Percentiles rank a stretch among this genome's conserved stretches.
These are phyloP conservation scores for Orbilia oligospora DNA, from an alignment of 2,329 filamentous ascomycete species.

Conservation along the genomic window DNA sequence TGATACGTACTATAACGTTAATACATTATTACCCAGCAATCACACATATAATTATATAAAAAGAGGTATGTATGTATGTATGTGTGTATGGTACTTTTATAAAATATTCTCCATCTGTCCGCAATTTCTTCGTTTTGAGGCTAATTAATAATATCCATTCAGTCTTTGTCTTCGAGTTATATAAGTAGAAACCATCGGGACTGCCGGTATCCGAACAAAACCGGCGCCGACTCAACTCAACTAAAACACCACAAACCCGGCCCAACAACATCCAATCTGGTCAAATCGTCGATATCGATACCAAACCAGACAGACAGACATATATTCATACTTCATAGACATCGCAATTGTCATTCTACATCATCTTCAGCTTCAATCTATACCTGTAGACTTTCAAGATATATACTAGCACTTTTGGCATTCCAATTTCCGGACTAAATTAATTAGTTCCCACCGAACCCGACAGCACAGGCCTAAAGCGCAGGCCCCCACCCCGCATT, in stretches of 20 bases:
- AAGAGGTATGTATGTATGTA: neutral
- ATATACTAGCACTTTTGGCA: neutral
- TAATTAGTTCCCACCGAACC: neutral
- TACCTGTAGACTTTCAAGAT: neutral
- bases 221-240: neutral
- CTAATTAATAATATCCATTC: no score
- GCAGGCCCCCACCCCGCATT: conserved; percentile 36
- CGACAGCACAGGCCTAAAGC: neutral
- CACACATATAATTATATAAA: neutral
- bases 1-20: conserved; percentile 9
- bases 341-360: neutral
- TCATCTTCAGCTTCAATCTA: conserved; percentile 4
- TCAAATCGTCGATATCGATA: neutral
- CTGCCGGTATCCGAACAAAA: conserved; percentile 33
- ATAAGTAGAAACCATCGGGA: conserved; percentile 4
- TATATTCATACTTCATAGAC: neutral
- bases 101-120: no score
- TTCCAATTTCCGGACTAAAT: neutral
- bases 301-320: neutral
- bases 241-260: conserved; percentile 2
- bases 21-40: neutral
- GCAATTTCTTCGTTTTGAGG: no score
- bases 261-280: no score
- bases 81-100: no score
- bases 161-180: neutral